Evolutionary conservation across 352 stramenopile genomes (phyloP), one percentile per base, ranked within the genome.

Genomic region (Globisporangium paddicum): DNA sequence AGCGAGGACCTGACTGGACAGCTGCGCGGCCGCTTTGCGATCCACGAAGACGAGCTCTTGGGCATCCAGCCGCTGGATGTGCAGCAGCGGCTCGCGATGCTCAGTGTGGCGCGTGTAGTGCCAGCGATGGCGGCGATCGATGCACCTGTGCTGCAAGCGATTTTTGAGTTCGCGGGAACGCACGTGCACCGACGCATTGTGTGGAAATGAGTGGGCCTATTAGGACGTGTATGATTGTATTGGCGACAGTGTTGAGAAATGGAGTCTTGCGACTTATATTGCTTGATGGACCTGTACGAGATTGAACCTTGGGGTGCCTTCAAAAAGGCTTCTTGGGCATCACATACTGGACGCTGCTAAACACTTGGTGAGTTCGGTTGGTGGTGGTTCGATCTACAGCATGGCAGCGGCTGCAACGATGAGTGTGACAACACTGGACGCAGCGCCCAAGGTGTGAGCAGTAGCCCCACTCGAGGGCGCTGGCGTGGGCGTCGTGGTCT

Each of bases 181-280:
- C 25, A 56, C 0, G 23, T 77, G 19, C 55, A 63, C 34, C 72
- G 72, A 13, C 55, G 68, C 11, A 44, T 83, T 19, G 18, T 66
- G 14, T 87, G 71, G 72, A 64, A 60, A 25, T 82, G 58, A 77
- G 14, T 30, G 16, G n/a, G 30, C 5, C n/a, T 23, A 35, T 3
- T 13, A 60, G 52, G 14, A 35, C 30, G 5, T 35, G 32, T 41
- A 18, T 53, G 13, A 42, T 42, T 30, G 30, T 48, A n/a, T 30
- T 37, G 44, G 38, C n/a, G n/a, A n/a, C n/a, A n/a, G n/a, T n/a
- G n/a, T n/a, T n/a, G n/a, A n/a, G n/a, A n/a, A n/a, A n/a, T n/a
- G n/a, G n/a, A n/a, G n/a, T n/a, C n/a, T n/a, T n/a, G n/a, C n/a
- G n/a, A n/a, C n/a, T n/a, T n/a, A n/a, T n/a, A n/a, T n/a, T n/a